Conservation (phyloP, 345 rosid species). For the Hibiscus mutabilis region DNA sequence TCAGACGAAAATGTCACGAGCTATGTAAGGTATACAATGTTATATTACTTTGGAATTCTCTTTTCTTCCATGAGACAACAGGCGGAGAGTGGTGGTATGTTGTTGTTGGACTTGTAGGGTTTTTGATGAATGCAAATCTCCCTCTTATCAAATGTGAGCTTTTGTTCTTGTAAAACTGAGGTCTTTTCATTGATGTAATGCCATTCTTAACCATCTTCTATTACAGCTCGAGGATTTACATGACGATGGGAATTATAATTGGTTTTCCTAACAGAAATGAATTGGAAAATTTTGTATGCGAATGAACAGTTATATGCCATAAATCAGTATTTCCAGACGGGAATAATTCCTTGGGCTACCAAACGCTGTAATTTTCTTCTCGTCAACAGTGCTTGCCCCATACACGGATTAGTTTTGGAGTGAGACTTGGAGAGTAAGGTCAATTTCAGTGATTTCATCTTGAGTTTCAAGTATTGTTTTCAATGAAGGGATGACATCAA, state of each 20-base stretch:
- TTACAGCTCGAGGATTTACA: no score
- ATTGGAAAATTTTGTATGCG: not conserved
- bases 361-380: conserved; percentile 84
- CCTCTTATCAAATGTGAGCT: no score
- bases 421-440: conserved; percentile 46
- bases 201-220: not conserved
- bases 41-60: not conserved
- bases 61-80: no score
- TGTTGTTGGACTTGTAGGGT: no score
- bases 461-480: conserved; percentile 26
- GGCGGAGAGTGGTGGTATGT: no score
- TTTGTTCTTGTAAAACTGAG: no score
- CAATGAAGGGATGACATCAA: conserved; percentile 32
- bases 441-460: conserved; percentile 49
- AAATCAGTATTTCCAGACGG: conserved; percentile 60
- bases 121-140: no score
- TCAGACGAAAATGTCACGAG: not conserved
- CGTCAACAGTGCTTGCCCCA: conserved; percentile 32
- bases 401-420: not conserved
- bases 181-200: not conserved
- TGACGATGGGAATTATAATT: no score
- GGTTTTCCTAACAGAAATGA: not conserved
- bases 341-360: conserved; percentile 91
- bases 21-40: not conserved
- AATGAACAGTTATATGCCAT: not conserved